Evolutionary conservation across 805 yeast genomes (phyloP).

Genomic region (Saccharomycopsis javanensis): DNA sequence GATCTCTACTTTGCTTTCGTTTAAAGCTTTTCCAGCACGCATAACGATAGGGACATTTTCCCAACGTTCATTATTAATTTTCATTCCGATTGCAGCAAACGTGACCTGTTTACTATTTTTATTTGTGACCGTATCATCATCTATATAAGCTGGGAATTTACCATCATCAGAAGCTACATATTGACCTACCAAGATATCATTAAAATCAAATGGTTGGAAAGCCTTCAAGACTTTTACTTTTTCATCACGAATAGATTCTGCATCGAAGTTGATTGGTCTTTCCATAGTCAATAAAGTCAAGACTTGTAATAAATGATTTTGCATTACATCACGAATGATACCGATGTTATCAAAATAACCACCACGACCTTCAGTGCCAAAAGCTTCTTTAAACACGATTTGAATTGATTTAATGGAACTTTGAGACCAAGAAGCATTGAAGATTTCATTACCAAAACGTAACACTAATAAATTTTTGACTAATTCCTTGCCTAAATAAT

Average conservation of each 20-base stretch:
- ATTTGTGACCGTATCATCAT: constrained; percentile 75
- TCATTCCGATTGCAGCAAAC: constrained; percentile 73
- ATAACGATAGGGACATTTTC: constrained; percentile 93
- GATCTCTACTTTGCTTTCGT: constrained; percentile 90
- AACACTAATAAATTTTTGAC: constrained; percentile 85
- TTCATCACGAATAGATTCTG: constrained; percentile 93
- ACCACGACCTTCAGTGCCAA: constrained; percentile 98
- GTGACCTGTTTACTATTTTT: constrained; percentile 81
- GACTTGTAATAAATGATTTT: constrained; percentile 91
- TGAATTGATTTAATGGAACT: constrained; percentile 72
- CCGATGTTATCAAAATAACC: constrained; percentile 95
- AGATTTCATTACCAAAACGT: constrained; percentile 83
- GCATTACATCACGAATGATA: constrained; percentile 96
- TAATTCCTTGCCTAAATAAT: constrained; percentile 95
- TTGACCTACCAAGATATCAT: constrained; percentile 78
- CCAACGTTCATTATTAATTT: constrained; percentile 92
- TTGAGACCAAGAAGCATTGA: constrained; percentile 84
- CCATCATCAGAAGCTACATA: constrained; percentile 81
- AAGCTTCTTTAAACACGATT: constrained; percentile 92
- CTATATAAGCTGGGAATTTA: constrained; percentile 78
- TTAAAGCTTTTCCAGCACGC: constrained; percentile 97
- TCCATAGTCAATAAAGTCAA: constrained; percentile 91
- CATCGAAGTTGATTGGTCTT: constrained; percentile 81
- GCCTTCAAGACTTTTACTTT: constrained; percentile 88
- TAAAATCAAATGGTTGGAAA: constrained; percentile 52